Evolutionary conservation across 2,329 filamentous ascomycete species (phyloP).

Genomic region (Nannizzia gypsea): DNA sequence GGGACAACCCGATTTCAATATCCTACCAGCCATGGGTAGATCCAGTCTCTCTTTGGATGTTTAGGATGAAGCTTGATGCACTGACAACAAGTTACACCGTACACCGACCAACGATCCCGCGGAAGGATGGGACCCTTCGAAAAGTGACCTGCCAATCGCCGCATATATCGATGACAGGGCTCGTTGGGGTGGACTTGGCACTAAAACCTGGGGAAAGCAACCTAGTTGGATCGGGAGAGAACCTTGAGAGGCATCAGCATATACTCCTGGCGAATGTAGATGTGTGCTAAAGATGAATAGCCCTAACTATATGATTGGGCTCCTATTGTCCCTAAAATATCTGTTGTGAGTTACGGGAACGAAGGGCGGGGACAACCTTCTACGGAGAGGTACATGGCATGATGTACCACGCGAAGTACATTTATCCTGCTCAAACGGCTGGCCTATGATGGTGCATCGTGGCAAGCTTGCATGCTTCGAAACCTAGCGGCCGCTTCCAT

Average conservation of each 20-base stretch:
- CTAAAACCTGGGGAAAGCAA: neutral
- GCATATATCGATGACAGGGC: neutral
- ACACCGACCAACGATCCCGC: conserved; percentile 1
- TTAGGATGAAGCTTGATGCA: neutral
- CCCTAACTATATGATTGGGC: neutral
- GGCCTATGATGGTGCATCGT: conserved; percentile 2
- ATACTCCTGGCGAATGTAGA: neutral
- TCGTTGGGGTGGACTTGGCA: neutral
- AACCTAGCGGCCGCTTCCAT: conserved; percentile 2
- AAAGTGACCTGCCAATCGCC: conserved; percentile 1
- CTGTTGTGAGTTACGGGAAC: neutral
- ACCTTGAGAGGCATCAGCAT: neutral
- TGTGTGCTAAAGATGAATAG: neutral
- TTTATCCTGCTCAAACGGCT: neutral
- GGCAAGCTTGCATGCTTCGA: conserved; percentile 4
- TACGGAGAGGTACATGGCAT: neutral
- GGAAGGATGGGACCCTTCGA: neutral
- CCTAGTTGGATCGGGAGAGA: neutral
- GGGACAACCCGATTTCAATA: neutral
- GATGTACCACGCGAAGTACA: neutral
- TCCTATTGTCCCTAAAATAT: neutral
- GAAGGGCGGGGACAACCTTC: conserved; percentile 3
- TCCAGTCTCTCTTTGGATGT: neutral
- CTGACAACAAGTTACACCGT: conserved; percentile 1
- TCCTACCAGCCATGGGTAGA: neutral